Base-by-base conservation (phyloP, 2,329 filamentous ascomycete genomes). In the Cladosporium sp. region DNA sequence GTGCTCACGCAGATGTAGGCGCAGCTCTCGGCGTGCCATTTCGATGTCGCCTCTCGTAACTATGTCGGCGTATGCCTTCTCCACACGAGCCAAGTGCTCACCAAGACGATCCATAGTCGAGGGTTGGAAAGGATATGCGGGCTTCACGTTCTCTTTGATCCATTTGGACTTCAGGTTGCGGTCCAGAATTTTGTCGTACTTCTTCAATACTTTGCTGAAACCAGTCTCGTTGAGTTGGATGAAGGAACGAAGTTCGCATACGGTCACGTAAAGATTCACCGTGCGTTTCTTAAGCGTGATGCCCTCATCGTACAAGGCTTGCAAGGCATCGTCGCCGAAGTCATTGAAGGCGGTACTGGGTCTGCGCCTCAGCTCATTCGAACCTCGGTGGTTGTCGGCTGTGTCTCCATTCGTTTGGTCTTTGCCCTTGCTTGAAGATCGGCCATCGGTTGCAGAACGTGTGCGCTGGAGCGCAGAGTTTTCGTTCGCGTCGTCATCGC, bases 121-220 rank as follows among this genome's bases (percentile, higher is more conserved):
- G 13, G 88, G 83, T 58, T 86, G 86, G 79, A 99, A 99, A 0
- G 93, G 90, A 72, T 95, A 91, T 0, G 93, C 91, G 0, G 88
- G 83, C 65, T 91, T 87, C 62, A 99, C 92, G 39, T 86, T 84
- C 34, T 86, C 81, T 64, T 87, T 84, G 78, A 97, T 88, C 76
- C 97, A 99, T 54, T 84, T 82, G 16, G 86, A 82, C 70, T 94
- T 93, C 64, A 98, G 82, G 71, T 89, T 89, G 69, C 89, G 89
- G 77, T 97, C 90, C 65, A 97, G 81, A 65, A 91, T 98, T 83
- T 99, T 99, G 84, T 99, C 95, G 75, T 95, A 99, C 79, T 99
- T 99, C 81, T 99, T 99, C 70, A 98, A 81, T 0, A 96, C 93
- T 79, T 99, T 99, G 74, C 89, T 88, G 80, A 99, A 99, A 14